Conservation (phyloP, 257 asterid genomes). For the Verbena officinalis region DNA sequence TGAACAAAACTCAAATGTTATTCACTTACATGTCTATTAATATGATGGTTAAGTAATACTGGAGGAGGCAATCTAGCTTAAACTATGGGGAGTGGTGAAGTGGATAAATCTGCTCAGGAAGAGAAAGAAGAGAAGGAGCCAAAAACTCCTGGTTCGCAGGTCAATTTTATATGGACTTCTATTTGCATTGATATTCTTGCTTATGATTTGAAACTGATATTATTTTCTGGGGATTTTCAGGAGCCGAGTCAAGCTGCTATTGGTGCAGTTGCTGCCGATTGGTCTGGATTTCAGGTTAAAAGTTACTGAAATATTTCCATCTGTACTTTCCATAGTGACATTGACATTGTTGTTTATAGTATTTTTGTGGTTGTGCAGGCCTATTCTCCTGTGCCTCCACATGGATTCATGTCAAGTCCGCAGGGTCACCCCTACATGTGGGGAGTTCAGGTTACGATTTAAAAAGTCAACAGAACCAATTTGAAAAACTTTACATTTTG, state of each 20-base stretch:
- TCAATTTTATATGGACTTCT: constrained; percentile 9
- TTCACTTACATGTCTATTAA: constrained; percentile 1
- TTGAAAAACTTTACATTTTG: constrained; percentile 10
- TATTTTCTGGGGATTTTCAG: constrained; percentile 40
- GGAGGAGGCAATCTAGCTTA: constrained; percentile 35
- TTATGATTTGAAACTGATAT: too few species aligned
- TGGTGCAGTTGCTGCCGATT: constrained; percentile 73
- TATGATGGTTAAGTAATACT: constrained; percentile 44
- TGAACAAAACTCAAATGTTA: constrained; percentile 2
- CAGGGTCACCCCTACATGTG: constrained; percentile 96
- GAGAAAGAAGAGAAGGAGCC: constrained; percentile 78
- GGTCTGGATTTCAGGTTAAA: constrained; percentile 94
- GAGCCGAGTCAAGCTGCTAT: constrained; percentile 72
- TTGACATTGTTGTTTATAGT: constrained; percentile 27
- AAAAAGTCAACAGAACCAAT: too few species aligned
- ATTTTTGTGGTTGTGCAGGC: constrained; percentile 50
- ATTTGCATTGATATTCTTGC: constrained; percentile 41
- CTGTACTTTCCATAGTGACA: constrained; percentile 25
- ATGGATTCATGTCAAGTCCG: constrained; percentile 82
- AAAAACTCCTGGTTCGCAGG: constrained; percentile 74
- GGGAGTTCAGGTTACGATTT: constrained; percentile 85
- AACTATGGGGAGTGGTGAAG: constrained; percentile 81
- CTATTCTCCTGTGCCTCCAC: constrained; percentile 88
- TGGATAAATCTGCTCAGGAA: constrained; percentile 79
- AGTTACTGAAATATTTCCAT: constrained; percentile 16